Percentiles rank a stretch among this genome's conserved stretches.
These are phyloP conservation scores for Geosmithia putterillii DNA, from an alignment of 2,329 filamentous ascomycete genomes.

Conservation along the genomic window DNA sequence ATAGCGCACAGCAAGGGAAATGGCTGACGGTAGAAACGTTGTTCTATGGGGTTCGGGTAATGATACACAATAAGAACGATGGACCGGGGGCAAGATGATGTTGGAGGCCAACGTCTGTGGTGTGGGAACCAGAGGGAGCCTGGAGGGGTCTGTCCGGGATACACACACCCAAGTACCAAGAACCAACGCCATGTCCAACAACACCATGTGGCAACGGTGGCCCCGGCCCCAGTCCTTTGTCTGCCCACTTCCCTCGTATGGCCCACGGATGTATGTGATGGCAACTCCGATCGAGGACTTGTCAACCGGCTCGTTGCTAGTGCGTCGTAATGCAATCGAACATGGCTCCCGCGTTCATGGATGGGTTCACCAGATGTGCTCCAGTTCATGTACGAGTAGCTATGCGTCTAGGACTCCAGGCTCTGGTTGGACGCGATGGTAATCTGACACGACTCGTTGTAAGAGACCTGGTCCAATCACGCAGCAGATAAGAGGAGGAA, in stretches of 20 bases:
- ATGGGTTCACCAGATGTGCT: background rate
- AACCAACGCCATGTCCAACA: too few species aligned
- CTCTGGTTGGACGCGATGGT: background rate
- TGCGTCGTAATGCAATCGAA: too few species aligned
- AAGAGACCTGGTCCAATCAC: background rate
- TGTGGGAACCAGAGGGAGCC: background rate
- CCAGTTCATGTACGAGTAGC: background rate
- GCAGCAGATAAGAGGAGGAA: background rate
- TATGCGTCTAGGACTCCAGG: background rate
- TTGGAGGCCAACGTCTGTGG: background rate
- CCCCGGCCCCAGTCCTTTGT: background rate
- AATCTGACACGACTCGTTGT: background rate
- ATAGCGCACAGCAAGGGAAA: background rate
- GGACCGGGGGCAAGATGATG: background rate
- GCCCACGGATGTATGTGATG: background rate
- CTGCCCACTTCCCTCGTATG: background rate
- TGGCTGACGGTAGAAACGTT: background rate
- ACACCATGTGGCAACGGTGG: background rate
- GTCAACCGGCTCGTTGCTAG: background rate
- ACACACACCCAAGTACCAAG: too few species aligned
- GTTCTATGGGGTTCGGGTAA: background rate
- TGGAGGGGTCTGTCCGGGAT: background rate
- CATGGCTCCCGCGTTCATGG: too few species aligned
- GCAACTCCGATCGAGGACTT: background rate
- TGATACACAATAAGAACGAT: background rate